These are phyloP conservation scores for Talaromyces proteolyticus DNA, from an alignment of 495 filamentous ascomycete species.

Conservation along the genomic window DNA sequence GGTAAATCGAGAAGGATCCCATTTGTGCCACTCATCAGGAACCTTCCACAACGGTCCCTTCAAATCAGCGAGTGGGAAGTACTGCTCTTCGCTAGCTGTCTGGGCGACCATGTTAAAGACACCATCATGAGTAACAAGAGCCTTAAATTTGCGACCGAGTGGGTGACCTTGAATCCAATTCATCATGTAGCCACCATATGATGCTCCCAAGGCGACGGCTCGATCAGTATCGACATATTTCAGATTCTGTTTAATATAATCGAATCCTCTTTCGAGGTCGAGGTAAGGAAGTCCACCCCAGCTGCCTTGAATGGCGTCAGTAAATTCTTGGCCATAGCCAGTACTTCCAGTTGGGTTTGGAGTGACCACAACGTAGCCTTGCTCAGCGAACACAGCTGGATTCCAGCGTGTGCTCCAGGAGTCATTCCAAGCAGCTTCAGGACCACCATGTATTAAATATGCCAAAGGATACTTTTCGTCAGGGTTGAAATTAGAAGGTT, in stretches of 20 bases:
- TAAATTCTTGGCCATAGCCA: constrained; percentile 75
- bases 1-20: constrained; percentile 69
- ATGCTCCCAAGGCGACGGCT: constrained; percentile 79
- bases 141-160: constrained; percentile 71
- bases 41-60: constrained; percentile 68
- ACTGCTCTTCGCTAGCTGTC: constrained; percentile 78
- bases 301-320: constrained; percentile 65
- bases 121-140: constrained; percentile 87
- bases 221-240: constrained; percentile 68
- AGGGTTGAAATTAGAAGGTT: constrained; percentile 71
- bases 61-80: constrained; percentile 83
- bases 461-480: constrained; percentile 73
- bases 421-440: constrained; percentile 80
- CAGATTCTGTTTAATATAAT: constrained; percentile 67
- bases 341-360: constrained; percentile 87
- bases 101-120: constrained; percentile 75
- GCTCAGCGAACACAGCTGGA: constrained; percentile 83
- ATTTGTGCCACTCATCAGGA: constrained; percentile 69
- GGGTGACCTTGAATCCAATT: constrained; percentile 54
- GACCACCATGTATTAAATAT: constrained; percentile 84
- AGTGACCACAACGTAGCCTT: constrained; percentile 82
- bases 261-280: constrained; percentile 74
- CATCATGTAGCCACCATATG: constrained; percentile 86
- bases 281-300: constrained; percentile 82
- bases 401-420: constrained; percentile 90